Percentiles rank a stretch among this genome's conserved stretches.
These are phyloP conservation scores for Acanthamoeba rhysodes DNA, from an alignment of 208 protist genomes.

Conservation along the genomic window DNA sequence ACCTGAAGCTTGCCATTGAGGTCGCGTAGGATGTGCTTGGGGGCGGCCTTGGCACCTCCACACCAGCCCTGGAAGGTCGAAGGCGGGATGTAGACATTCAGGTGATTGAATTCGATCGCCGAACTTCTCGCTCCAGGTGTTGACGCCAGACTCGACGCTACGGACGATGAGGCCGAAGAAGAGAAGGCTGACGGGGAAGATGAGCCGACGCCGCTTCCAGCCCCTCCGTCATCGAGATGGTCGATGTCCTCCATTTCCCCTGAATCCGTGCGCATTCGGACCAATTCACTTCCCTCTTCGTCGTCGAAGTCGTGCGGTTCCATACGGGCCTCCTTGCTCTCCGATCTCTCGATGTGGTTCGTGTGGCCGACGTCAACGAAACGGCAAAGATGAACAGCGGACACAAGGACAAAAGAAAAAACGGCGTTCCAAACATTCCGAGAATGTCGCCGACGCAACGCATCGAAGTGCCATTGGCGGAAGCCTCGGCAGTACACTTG, in stretches of 20 bases:
- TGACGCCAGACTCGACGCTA: no score
- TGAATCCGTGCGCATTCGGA: background rate
- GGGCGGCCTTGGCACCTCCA: background rate
- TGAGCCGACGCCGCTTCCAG: background rate
- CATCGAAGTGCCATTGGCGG: no score
- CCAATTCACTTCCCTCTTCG: background rate
- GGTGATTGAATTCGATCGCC: background rate
- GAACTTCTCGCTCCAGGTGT: background rate
- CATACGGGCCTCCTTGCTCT: background rate
- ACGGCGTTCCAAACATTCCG: no score
- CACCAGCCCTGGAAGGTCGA: background rate
- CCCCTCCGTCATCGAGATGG: background rate
- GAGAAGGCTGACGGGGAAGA: background rate
- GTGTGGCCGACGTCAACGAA: no score
- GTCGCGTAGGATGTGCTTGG: conserved; percentile 52
- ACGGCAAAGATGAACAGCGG: no score
- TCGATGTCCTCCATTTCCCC: conserved; percentile 14
- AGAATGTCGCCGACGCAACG: no score
- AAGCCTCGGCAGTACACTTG: no score
- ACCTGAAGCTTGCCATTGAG: background rate
- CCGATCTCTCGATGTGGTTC: no score
- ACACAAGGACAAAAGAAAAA: no score
- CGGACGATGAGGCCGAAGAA: background rate
- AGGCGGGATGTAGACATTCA: conserved; percentile 19
- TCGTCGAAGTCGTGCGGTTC: background rate